Evolutionary conservation across 192 early-diverging fungal species (phyloP), one percentile per base, ranked within the genome.

Genomic region (Allomyces arbusculus): DNA sequence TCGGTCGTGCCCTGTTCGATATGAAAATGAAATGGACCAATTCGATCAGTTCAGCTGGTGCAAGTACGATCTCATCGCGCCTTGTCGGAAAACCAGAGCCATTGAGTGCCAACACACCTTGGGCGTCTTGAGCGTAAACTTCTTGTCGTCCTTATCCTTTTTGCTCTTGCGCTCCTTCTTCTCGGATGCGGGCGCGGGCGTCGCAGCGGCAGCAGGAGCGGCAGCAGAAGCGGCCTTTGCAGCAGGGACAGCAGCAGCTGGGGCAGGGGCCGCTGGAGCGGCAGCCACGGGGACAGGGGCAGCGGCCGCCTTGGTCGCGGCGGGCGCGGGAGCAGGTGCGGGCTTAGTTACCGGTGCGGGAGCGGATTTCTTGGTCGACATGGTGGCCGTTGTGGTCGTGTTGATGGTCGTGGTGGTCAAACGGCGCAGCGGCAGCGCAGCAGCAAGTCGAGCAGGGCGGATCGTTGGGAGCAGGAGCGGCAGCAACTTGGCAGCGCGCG

Each of bases 1-100:
- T 99, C 94, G 71, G 86, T 89, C 61, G 95, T 99, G 2, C 95
- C 95, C 89, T 86, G 44, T 74, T 40, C 65, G 44, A 58, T 63
- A 23, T 40, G 58, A 5, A 12, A 23, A 24, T 10, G 23, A 8
- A 4, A 10, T n/a, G n/a, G n/a, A n/a, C n/a, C n/a, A 23, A n/a
- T 78, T 40, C 33, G 33, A 40, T 40, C 33, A 40, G 33, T 40
- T 40, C 33, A 40, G 33, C 4, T 40, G 1, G 43, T 65, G 64
- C 24, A n/a, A 24, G n/a, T 1, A 23, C 14, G 67, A 68, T 23
- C 26, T 14, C 28, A 40, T 25, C 50, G 19, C 65, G n/a, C 24
- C 23, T 10, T 22, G 50, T 1, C 20, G 11, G 16, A 64, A 5
- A 23, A 24, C 4, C 43, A 1, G 12, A 10, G 14, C 14, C 14